Percentiles rank a stretch among this genome's conserved stretches.
These are phyloP conservation scores for Furcasterigmium furcatum DNA, from an alignment of 2,329 filamentous ascomycete species.

Conservation along the genomic window DNA sequence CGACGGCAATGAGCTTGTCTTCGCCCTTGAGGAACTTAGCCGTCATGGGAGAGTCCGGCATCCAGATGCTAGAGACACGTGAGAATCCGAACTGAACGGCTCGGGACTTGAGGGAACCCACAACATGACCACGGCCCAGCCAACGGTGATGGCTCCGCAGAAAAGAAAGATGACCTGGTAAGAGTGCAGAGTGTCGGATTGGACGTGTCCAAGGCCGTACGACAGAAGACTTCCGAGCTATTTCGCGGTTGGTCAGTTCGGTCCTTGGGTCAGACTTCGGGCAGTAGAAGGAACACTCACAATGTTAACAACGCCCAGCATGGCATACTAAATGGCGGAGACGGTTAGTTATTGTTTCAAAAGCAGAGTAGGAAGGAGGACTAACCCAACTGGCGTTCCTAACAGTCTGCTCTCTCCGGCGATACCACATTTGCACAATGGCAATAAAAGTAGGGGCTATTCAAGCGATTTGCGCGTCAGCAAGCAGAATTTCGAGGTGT, in stretches of 20 bases:
- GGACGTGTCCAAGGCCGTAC: conserved; percentile 27
- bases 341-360: no score
- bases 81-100: no score
- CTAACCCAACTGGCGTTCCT: no score
- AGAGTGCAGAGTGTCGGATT: conserved; percentile 9
- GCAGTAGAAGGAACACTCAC: no score
- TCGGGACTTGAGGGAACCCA: not conserved
- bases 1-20: conserved; percentile 55
- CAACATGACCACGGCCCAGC: conserved; percentile 43
- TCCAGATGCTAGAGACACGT: conserved; percentile 28
- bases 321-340: no score
- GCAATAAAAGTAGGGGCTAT: conserved; percentile 50
- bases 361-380: no score
- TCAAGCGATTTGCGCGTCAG: not conserved
- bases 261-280: no score
- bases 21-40: conserved; percentile 50
- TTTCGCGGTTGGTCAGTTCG: no score
- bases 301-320: no score
- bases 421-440: conserved; percentile 54
- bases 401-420: conserved; percentile 47
- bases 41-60: conserved; percentile 61
- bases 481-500: fast-evolving
- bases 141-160: conserved; percentile 37
- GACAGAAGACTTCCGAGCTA: no score
- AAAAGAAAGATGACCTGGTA: conserved; percentile 29